Conservation (phyloP, 306 rosid species). For the Pyrus bretschneideri region DNA sequence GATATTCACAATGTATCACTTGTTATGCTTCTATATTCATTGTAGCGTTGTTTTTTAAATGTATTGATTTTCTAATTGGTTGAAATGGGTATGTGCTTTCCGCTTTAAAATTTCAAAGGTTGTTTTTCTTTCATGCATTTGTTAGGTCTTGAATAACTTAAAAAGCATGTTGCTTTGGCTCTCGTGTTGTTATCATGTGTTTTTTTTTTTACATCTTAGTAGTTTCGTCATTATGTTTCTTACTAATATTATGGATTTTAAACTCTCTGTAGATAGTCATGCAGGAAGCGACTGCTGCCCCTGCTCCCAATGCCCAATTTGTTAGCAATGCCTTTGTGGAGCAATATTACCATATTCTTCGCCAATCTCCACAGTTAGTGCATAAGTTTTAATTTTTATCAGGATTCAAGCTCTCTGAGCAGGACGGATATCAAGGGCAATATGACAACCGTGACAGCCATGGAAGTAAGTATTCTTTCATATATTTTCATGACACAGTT, state of each 20-base stretch:
- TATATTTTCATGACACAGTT: not conserved
- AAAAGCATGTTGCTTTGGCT: not conserved
- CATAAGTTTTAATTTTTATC: constrained; percentile 60
- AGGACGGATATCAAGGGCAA: constrained; percentile 65
- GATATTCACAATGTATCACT: not conserved
- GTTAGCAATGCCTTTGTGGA: constrained; percentile 94
- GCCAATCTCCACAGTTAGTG: constrained; percentile 80
- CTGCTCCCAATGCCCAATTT: constrained; percentile 72
- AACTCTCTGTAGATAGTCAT: constrained; percentile 56
- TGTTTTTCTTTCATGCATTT: not conserved
- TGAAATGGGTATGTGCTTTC: not conserved
- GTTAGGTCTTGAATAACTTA: not conserved
- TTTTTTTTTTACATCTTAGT: not conserved
- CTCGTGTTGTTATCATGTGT: not conserved
- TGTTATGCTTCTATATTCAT: not conserved
- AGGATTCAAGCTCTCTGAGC: constrained; percentile 73
- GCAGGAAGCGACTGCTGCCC: constrained; percentile 69
- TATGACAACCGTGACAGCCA: constrained; percentile 72
- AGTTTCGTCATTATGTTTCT: not conserved
- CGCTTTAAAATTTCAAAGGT: not conserved
- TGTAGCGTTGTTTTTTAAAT: no score
- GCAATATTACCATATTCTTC: constrained; percentile 89
- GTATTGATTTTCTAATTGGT: no score
- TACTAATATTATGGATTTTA: not conserved
- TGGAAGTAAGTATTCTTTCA: constrained; percentile 41